Base-by-base conservation (phyloP, 129 eudicot species). In the Helichrysum umbraculigerum region DNA sequence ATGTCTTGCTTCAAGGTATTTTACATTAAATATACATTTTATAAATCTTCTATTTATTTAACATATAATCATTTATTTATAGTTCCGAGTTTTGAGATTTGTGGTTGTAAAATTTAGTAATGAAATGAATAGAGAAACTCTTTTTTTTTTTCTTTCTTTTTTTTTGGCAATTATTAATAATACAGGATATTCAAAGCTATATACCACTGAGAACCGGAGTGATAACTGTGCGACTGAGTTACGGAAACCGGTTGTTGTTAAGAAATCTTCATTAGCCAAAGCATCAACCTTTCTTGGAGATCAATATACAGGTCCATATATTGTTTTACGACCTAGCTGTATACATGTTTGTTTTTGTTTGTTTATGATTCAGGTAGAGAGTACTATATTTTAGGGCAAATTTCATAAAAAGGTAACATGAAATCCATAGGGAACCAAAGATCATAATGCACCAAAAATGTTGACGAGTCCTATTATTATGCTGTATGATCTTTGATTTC, bases 231-330 rank as follows among this genome's bases (percentile, higher is more conserved):
- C 91, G 0, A 93, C 87, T 33, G 98, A 88, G 76, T 82, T 71
- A 68, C 92, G 92, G 66, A 88, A 78, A 67, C 76, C 95, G 0
- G 89, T 88, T 63, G 71, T 34, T 5, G 76, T 83, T 66, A 88
- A 90, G 76, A 84, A 79, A 67, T 79, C 88, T 81, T 88, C 98
- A 7, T 58, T 84, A 39, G 84, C 84, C 0, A 86, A 76, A 85
- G 93, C 98, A 10, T 76, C 81, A 37, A 75, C 90, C 39, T 74
- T 89, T 81, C 85, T 87, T 35, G 88, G 86, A 29, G 85, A 80
- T 72, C 86, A 78, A 54, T 79, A 54, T 33, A 75, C 70, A 35
- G 42, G 32, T 41, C 9, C 1, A 8, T 41, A 41, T 41, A 8
- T 41, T 41, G 28, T 8, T 7, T 41, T 10, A 41, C 47, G 9